Evolutionary conservation across 768 basidiomycete species (phyloP), one percentile per base, ranked within the genome.

Genomic region (Tricholoma saponaceum): DNA sequence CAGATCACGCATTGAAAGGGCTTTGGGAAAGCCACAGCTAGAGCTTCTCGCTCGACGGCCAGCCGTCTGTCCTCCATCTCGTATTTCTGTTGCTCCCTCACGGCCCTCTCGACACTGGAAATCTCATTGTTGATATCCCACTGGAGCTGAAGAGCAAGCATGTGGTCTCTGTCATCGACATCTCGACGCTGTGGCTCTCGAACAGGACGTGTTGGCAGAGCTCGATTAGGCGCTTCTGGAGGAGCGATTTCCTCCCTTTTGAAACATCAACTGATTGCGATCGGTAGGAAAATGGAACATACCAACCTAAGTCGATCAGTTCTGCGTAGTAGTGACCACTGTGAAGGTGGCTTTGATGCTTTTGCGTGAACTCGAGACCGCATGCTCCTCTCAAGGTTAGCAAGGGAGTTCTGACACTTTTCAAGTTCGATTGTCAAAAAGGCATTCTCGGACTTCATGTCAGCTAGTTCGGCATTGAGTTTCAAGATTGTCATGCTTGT

Each of bases 1-100:
- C 87, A 89, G 35, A 88, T 73, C 8, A 72, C 71, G 61, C 87
- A 89, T 39, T 74, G 67, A 57, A 85, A 86, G 7, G 63, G 55
- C 4, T 18, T 20, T 39, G 72, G 76, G 1, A 59, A 44, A 18
- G 58, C 43, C 10, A 44, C 60, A 13, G 61, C 47, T 5, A 81
- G 72, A 2, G 66, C 59, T 22, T 44, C 56, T 4, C 66, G 61
- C 57, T 80, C 74, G 16, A 35, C 58, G n/a, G 66, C 65, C 18
- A 82, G 71, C 5, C 51, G 60, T 22, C 20, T 33, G 51, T 79
- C 67, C 66, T 82, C 81, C 1, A 62, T 63, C 23, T 79, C 74
- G 43, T 69, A 78, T 41, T 71, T 61, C 4, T 61, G 56, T 60
- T 83, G 82, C 52, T 76, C 61, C 26, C 68, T 56, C 14, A 65